Base-by-base conservation (phyloP, 1,284 basidiomycete species). In the Gomphus bonarii region DNA sequence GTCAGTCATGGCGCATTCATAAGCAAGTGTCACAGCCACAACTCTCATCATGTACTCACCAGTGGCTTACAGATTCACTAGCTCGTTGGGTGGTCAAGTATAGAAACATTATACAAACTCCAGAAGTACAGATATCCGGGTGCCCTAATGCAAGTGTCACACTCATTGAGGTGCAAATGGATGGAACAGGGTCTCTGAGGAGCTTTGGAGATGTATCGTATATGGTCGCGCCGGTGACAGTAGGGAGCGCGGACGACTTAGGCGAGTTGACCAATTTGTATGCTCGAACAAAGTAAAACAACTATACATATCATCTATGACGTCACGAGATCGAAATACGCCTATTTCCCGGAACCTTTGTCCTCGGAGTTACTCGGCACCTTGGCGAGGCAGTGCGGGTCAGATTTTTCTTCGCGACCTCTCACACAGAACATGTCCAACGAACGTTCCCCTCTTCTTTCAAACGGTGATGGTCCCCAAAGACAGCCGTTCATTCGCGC, bases 1-100 rank as follows among this genome's bases (percentile, higher is more conserved):
- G 77, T 81, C 55, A 79, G 81, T 40, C 86, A 90, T 60, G 85
- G 84, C 2, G 85, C 78, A 0, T 75, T 78, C 62, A 85, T 88
- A 59, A 67, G 55, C 38, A 42, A 16, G 55, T 50, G 47, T 16
- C n/a, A 16, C 12, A 12, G 4, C 47, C 14, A 10, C 22, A 8
- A 35, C 25, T 35, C 8, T 40, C 12, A 40, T 6, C 12, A 16
- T n/a, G n/a, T n/a, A 40, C 25, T 31, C n/a, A 35, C 33, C 10
- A 9, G n/a, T 20, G 18, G n/a, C 44, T 8, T 18, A 36, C 20
- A 57, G 55, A 70, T 20, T 71, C 72, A 16, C 71, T 88, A 50
- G 67, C 84, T 53, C 71, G 70, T 35, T 69, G 65, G 44, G 65
- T 87, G 63, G 61, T 78, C 18, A 68, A 68, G 11, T 72, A 71